Percentiles rank a stretch among this genome's conserved stretches.
These are phyloP conservation scores for Eimeria sp. DNA, from an alignment of 169 alveolate genomes.

Conservation along the genomic window DNA sequence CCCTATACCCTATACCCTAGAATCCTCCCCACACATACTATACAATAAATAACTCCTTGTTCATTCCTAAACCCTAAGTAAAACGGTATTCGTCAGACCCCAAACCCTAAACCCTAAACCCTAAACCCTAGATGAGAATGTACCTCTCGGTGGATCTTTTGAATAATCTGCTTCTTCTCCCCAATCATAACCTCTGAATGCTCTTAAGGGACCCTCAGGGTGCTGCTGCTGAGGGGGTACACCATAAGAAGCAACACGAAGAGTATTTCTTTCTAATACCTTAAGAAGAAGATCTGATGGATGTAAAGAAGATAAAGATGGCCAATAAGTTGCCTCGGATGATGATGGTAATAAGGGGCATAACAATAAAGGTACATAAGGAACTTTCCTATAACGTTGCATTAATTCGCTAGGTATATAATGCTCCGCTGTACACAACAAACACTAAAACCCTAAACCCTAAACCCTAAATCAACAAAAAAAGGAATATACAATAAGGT, in stretches of 20 bases:
- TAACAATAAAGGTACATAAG: constrained; percentile 62
- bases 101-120: constrained; percentile 42
- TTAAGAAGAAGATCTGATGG: constrained; percentile 45
- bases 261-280: neutral
- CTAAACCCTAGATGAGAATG: neutral
- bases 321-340: neutral
- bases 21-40: neutral
- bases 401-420: constrained; percentile 1
- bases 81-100: neutral
- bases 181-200: constrained; percentile 55
- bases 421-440: neutral
- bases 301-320: neutral
- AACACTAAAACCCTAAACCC: constrained; percentile 5
- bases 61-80: neutral
- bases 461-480: neutral
- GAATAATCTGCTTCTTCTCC: constrained; percentile 67
- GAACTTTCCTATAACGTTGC: neutral
- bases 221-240: neutral
- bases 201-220: neutral
- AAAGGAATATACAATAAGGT: no score
- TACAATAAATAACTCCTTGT: no score
- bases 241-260: constrained; percentile 50
- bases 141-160: neutral
- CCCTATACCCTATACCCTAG: constrained; percentile 27
- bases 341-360: neutral